phyloP scores from a whole-genome alignment of 2,329 filamentous ascomycete species.

The Fusarium sp. region DNA sequence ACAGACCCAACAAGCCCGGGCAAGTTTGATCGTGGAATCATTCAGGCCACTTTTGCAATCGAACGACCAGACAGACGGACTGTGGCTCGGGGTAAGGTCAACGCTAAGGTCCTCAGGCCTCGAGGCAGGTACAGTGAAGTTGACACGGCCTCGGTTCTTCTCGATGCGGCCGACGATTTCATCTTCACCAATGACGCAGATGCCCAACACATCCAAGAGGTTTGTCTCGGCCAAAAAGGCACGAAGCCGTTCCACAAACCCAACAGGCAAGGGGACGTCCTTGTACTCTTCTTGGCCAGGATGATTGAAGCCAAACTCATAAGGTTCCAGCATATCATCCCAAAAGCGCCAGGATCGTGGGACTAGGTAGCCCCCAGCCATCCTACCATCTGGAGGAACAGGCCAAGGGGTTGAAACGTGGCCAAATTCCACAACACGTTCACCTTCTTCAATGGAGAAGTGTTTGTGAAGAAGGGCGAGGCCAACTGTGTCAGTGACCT shows the following conservation, averaged over 20 bases:
- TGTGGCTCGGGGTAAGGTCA: not conserved
- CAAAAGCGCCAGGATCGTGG: not conserved
- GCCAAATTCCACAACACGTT: not conserved
- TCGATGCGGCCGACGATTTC: not conserved
- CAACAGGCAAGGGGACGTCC: not conserved
- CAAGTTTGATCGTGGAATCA: not conserved
- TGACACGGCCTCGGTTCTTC: not conserved
- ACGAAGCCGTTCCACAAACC: not conserved
- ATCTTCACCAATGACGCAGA: not conserved
- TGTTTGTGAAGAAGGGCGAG: not conserved
- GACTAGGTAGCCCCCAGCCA: not conserved
- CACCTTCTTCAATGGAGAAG: not conserved
- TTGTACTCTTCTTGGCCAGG: not conserved
- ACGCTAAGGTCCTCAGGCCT: not conserved
- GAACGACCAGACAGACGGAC: not conserved
- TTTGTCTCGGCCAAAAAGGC: not conserved
- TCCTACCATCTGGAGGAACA: not conserved
- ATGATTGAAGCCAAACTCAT: not conserved
- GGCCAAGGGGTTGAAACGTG: not conserved
- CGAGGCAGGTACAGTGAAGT: not conserved
- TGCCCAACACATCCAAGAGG: not conserved
- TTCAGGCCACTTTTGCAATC: not conserved
- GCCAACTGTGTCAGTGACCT: not conserved
- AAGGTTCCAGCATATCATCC: not conserved
- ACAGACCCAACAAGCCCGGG: not conserved